Evolutionary conservation across 2,329 filamentous ascomycete species (phyloP).

Genomic region (Colletotrichum echinochloae): DNA sequence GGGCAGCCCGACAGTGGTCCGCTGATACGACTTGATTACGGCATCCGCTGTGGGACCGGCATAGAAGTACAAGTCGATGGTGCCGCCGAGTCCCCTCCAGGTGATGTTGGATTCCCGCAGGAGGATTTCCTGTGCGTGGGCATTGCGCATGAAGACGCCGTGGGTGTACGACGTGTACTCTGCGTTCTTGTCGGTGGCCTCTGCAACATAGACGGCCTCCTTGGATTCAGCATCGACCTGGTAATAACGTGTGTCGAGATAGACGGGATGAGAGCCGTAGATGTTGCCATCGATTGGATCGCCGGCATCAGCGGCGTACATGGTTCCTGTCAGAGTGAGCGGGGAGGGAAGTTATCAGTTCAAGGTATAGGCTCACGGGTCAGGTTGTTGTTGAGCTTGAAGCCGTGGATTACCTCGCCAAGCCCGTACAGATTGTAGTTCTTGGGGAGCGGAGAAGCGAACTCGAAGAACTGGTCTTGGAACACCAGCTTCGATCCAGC

Average conservation of each 20-base stretch:
- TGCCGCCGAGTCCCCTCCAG: conserved; percentile 81
- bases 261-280: conserved; percentile 83
- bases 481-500: conserved; percentile 74
- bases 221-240: conserved; percentile 62
- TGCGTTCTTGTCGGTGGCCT: conserved; percentile 58
- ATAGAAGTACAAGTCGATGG: conserved; percentile 84
- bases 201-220: conserved; percentile 63
- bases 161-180: conserved; percentile 77
- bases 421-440: conserved; percentile 83
- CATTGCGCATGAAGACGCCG: conserved; percentile 81
- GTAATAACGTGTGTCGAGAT: conserved; percentile 83
- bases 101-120: conserved; percentile 74
- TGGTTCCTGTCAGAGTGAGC: conserved; percentile 50
- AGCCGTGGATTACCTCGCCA: conserved; percentile 77
- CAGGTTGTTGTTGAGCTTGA: conserved; percentile 78
- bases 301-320: conserved; percentile 75
- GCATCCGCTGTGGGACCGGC: conserved; percentile 76
- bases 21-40: conserved; percentile 78
- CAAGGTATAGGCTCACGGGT: conserved; percentile 61
- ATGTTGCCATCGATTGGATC: conserved; percentile 76
- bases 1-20: conserved; percentile 75
- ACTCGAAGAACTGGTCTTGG: conserved; percentile 83
- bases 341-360: background rate
- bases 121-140: conserved; percentile 80
- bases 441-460: conserved; percentile 73